A percentile compares a stretch with the other conserved stretches of the same genome.
Evolutionary conservation across 2,329 filamentous ascomycete genomes (phyloP).

Genomic region (Emergomyces africanus): DNA sequence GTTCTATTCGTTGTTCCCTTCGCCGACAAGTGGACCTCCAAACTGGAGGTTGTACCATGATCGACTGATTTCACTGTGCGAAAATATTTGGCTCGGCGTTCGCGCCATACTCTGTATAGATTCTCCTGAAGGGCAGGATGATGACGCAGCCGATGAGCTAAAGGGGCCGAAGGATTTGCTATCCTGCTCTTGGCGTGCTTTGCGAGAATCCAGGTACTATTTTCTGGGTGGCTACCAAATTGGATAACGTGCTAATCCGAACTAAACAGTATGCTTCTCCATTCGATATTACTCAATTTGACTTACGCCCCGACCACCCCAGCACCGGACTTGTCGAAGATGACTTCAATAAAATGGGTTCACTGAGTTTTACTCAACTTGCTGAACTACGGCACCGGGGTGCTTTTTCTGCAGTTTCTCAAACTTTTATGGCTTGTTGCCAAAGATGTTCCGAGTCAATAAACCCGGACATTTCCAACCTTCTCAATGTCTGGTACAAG

Average conservation of each 20-base stretch:
- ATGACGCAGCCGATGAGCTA: constrained; percentile 55
- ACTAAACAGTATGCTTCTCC: constrained; percentile 53
- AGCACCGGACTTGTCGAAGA: constrained; percentile 38
- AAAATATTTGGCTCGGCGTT: constrained; percentile 64
- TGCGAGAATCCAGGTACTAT: constrained; percentile 91
- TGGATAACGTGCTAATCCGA: constrained; percentile 8
- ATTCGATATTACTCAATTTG: constrained; percentile 45
- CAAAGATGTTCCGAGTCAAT: constrained; percentile 45
- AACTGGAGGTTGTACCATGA: constrained; percentile 23
- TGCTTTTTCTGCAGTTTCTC: constrained; percentile 83
- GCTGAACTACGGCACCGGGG: constrained; percentile 76
- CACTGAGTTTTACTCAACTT: constrained; percentile 69
- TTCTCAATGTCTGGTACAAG: constrained; percentile 60
- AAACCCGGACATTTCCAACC: constrained; percentile 27
- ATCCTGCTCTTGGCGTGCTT: constrained; percentile 86
- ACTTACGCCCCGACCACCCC: constrained; percentile 33
- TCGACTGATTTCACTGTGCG: constrained; percentile 48
- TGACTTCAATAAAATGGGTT: constrained; percentile 54
- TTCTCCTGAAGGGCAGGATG: constrained; percentile 71
- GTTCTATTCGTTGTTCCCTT: constrained; percentile 24
- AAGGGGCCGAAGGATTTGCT: constrained; percentile 72
- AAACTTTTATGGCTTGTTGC: constrained; percentile 77
- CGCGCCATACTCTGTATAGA: constrained; percentile 75
- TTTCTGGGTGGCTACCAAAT: constrained; percentile 9
- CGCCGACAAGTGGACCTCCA: constrained; percentile 7